Base-by-base conservation (phyloP, 345 rosid genomes). In the Hypericum perforatum region DNA sequence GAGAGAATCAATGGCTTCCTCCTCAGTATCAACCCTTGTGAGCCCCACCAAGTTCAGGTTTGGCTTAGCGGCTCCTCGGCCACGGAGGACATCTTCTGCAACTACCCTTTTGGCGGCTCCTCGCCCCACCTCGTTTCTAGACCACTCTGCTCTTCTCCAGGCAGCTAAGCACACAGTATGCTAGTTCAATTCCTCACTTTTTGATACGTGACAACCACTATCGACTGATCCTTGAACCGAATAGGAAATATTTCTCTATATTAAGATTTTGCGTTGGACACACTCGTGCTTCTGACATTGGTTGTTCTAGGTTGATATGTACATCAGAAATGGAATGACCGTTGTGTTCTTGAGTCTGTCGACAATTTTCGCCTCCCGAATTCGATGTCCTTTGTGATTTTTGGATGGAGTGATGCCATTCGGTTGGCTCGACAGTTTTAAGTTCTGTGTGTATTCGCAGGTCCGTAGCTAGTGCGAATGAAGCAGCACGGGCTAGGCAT, bases 341-440 rank as follows among this genome's bases (percentile, higher is more conserved):
- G 49, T 88, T 71, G 96, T 94, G 41, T n/a, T n/a, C 60, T 88
- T 66, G 96, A 94, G 53, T 77, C 85, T 61, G 96, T n/a, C n/a
- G 96, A 50, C 70, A 63, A 29, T 85, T 46, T 55, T 38, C 8
- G 5, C 5, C 41, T 16, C 5, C 40, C 41, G 52, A 22, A 38
- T 0, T 9, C 29, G 1, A 2, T 16, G 15, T 11, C 1, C 12
- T 11, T 45, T 45, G 7, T 9, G 0, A 10, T 45, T 44, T 8
- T 37, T 7, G 7, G 29, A 2, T 39, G 29, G 39, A 57, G 41
- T 41, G 9, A 11, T 9, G 2, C 11, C n/a, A 15, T 45, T 56
- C 32, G 1, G 32, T 22, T 22, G 32, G 32, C 32, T 22, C 4
- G 32, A 22, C 32, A 22, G 32, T 22, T 22, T 22, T n/a, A 22